Base-by-base conservation (phyloP, 1,284 basidiomycete genomes). In the Kwoniella shivajii region DNA sequence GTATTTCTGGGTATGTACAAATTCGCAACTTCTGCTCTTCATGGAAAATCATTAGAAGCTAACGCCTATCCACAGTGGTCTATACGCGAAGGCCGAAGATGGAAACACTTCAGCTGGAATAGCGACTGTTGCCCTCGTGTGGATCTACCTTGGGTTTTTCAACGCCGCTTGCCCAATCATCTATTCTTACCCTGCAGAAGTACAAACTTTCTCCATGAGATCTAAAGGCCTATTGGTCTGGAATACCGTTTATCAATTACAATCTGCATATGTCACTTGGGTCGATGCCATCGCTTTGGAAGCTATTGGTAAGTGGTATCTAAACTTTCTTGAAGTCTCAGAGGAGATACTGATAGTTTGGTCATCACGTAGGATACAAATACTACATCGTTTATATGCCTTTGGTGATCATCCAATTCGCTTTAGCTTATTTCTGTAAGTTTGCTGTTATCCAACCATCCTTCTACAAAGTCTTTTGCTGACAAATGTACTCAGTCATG, bases 221-320 rank as follows among this genome's bases (percentile, higher is more conserved):
- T 67, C 65, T 59, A 78, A 79, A 62, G 78, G 78, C 11, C 65
- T 80, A 6, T 70, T 78, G 7, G 67, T 79, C 0, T 80, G 78
- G 78, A 79, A 77, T 60, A 73, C 74, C 14, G 53, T 73, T 56
- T 71, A 65, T 31, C 78, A 70, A 53, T 52, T 72, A 42, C 56
- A 65, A 47, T 52, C 54, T 33, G 65, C 62, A 29, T 74, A 72
- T 53, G 65, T 67, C 29, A 65, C 68, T 24, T 79, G 68, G 58
- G 76, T 77, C 33, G 78, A 79, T 58, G 60, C 73, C 2, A 68
- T 79, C 45, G 79, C 77, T 16, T 65, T 80, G 45, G 60, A 72
- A 36, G 55, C 64, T 18, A 79, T 80, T 45, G 77, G 74, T 63
- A 37, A 36, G 61, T 56, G 3, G 13, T 36, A 7, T 43, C 5